phyloP scores from a whole-genome alignment of 2,329 filamentous ascomycete genomes.

The Pseudogymnoascus sp. region DNA sequence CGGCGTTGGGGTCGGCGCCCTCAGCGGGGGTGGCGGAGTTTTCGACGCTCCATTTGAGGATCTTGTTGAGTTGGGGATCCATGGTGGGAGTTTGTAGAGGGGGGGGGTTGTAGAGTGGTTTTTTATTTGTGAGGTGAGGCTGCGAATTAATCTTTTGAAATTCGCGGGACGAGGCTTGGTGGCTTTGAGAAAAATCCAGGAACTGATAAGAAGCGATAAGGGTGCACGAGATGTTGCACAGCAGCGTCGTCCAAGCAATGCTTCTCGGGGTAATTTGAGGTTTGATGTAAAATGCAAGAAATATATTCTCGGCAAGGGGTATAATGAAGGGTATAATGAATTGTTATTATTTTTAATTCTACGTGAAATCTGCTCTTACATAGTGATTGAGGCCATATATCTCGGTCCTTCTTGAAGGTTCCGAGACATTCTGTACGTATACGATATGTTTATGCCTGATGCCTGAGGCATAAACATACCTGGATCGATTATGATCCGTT shows the following conservation, averaged over 20 bases:
- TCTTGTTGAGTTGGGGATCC: constrained; percentile 27
- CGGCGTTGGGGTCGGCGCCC: constrained; percentile 20
- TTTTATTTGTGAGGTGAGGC: constrained; percentile 6
- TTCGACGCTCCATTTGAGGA: constrained; percentile 41
- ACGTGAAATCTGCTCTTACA: not conserved
- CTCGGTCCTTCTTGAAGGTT: not conserved
- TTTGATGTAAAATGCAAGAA: not conserved
- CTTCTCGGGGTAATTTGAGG: not conserved
- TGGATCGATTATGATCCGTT: not conserved
- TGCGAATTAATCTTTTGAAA: not conserved
- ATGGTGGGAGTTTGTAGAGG: constrained; percentile 15
- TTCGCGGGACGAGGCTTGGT: constrained; percentile 4
- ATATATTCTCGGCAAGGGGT: not conserved
- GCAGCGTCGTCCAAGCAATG: not conserved
- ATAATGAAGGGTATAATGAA: not conserved
- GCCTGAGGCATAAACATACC: not conserved
- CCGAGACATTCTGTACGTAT: not conserved
- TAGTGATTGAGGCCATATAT: not conserved
- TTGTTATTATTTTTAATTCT: not conserved
- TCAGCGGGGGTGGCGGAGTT: constrained; percentile 41
- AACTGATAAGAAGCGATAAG: constrained; percentile 6
- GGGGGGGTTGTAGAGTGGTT: constrained; percentile 10
- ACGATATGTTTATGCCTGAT: not conserved
- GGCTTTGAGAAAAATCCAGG: constrained; percentile 4
- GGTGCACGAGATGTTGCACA: not conserved